Percentiles rank a stretch among this genome's conserved stretches.
Conservation (phyloP, 2,329 filamentous ascomycete genomes). For the Plectosphaerella cucumerina region DNA sequence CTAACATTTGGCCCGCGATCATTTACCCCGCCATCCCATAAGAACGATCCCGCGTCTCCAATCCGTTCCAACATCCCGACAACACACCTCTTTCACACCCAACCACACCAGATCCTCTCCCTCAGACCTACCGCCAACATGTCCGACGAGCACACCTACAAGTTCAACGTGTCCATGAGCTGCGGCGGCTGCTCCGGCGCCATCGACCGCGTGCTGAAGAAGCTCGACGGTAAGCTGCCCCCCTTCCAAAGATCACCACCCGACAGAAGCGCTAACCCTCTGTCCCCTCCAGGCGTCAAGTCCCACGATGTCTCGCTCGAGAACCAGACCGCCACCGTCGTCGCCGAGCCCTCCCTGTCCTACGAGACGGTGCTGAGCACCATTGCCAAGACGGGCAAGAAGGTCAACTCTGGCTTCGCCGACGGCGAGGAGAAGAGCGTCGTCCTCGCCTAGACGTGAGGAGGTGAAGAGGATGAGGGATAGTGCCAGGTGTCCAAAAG, state of each 20-base stretch:
- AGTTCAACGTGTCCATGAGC: slow-evolving; percentile 91
- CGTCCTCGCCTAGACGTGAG: slow-evolving; percentile 27
- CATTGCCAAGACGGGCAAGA: slow-evolving; percentile 95
- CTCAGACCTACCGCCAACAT: slow-evolving; percentile 39
- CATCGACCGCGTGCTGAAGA: slow-evolving; percentile 86
- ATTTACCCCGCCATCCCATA: slow-evolving; percentile 9
- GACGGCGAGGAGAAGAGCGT: slow-evolving; percentile 59
- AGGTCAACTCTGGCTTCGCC: slow-evolving; percentile 71
- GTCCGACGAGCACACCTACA: slow-evolving; percentile 85
- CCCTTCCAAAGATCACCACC: not conserved
- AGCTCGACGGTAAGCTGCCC: slow-evolving; percentile 70
- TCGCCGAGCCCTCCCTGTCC: slow-evolving; percentile 62
- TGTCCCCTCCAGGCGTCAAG: slow-evolving; percentile 66
- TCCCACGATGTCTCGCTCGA: slow-evolving; percentile 85
- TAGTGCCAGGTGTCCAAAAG: too few relatives aligned
- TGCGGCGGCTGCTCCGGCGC: slow-evolving; percentile 96
- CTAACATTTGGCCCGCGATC: not conserved
- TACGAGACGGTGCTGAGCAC: slow-evolving; percentile 81
- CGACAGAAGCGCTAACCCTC: slow-evolving; percentile 11
- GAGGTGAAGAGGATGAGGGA: not conserved
- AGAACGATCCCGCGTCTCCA: slow-evolving; percentile 5
- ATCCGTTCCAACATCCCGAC: slow-evolving; percentile 3
- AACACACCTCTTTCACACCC: not conserved
- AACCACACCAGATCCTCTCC: not conserved
- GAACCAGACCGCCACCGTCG: slow-evolving; percentile 74